Percentiles rank a stretch among this genome's conserved stretches.
These are phyloP conservation scores for Talaromyces stipitatus DNA, from an alignment of 495 filamentous ascomycete species.

Conservation along the genomic window DNA sequence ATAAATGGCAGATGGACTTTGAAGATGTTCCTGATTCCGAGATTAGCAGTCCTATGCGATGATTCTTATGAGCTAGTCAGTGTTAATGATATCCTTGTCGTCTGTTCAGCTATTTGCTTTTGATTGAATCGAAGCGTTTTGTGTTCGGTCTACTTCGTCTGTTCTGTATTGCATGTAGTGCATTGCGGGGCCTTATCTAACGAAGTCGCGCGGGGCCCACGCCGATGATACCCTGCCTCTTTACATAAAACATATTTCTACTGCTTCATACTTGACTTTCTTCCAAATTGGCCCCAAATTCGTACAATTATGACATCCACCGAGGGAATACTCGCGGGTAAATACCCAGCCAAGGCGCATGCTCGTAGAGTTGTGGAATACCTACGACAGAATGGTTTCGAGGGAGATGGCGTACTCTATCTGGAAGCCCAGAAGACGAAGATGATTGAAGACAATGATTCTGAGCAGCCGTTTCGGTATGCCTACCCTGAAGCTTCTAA, in stretches of 20 bases:
- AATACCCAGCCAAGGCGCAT: constrained; percentile 95
- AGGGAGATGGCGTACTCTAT: constrained; percentile 51
- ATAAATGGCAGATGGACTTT: constrained; percentile 68
- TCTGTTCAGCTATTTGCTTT: neutral
- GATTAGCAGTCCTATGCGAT: constrained; percentile 14
- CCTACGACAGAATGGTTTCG: constrained; percentile 39
- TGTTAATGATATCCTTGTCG: neutral
- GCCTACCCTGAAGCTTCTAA: neutral
- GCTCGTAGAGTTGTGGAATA: constrained; percentile 72
- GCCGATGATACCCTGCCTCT: neutral
- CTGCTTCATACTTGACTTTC: neutral
- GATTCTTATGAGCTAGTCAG: neutral
- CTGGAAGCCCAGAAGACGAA: constrained; percentile 76
- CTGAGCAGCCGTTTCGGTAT: constrained; percentile 67
- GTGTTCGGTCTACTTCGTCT: too few relatives aligned
- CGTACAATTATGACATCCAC: neutral
- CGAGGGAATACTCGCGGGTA: constrained; percentile 33
- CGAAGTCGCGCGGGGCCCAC: neutral
- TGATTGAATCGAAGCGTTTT: neutral
- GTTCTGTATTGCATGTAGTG: neutral
- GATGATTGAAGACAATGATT: constrained; percentile 77
- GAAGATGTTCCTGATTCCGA: constrained; percentile 43
- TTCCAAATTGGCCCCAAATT: neutral
- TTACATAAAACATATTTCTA: neutral
- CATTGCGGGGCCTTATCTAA: neutral